These are phyloP conservation scores for Carex littledalei DNA, from an alignment of 176 grass and related monocot genomes.

Conservation along the genomic window DNA sequence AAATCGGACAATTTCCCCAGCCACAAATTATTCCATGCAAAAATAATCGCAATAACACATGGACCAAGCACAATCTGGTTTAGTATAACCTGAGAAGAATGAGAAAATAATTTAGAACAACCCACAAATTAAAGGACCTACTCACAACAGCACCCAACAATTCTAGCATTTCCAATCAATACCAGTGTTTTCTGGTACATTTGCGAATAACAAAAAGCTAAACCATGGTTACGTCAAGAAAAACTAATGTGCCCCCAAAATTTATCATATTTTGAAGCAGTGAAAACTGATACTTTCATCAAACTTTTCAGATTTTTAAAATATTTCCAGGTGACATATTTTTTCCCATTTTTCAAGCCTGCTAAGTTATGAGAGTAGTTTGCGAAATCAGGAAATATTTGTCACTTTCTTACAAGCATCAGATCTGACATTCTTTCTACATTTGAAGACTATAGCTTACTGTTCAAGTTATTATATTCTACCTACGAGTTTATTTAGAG, in stretches of 20 bases:
- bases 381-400: background rate
- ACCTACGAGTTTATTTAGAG: background rate
- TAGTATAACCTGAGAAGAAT: slow-evolving; percentile 64
- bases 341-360: background rate
- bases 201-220: background rate
- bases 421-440: background rate
- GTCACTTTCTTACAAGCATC: background rate
- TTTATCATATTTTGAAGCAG: background rate
- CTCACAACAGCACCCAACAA: background rate
- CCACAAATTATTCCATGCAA: slow-evolving; percentile 99
- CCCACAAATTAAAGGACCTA: background rate
- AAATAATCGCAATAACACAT: slow-evolving; percentile 88
- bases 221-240: background rate
- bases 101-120: slow-evolving; percentile 12
- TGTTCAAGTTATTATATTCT: background rate
- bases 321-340: background rate
- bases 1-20: slow-evolving; percentile 74
- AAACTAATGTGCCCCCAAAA: background rate
- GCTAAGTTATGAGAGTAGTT: background rate
- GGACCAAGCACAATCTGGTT: slow-evolving; percentile 93
- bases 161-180: background rate
- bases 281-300: background rate
- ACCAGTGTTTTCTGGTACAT: background rate
- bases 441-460: background rate
- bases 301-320: background rate